Base-by-base conservation (phyloP, 768 basidiomycete species). In the Lactarius tabidus region DNA sequence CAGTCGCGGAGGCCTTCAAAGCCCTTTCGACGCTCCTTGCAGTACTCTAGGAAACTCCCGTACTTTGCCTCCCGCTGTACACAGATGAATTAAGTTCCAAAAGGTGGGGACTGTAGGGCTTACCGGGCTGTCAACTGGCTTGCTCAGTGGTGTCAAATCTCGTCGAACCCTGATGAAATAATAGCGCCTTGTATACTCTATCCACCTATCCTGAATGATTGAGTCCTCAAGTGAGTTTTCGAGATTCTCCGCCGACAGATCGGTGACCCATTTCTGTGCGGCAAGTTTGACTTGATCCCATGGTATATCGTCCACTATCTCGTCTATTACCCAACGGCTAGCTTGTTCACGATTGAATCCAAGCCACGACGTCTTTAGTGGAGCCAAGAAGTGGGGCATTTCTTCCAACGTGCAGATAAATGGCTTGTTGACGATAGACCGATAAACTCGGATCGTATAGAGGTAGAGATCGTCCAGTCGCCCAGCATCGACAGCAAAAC, bases 121-220 rank as follows among this genome's bases (percentile, higher is more conserved):
- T 74, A 91, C 89, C 36, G 79, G 76, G 64, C 85, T 85, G 71
- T 88, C 88, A 28, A 74, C 76, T 10, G 87, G 87, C 71, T 86
- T 86, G 74, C 88, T 89, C 65, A 88, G 73, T 33, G 93, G 92
- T 18, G 81, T 86, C 70, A 95, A 72, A 73, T 94, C 93, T 26
- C 70, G 76, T 58, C 91, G 79, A 36, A 92, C 73, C 51, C 73
- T 75, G 31, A 83, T 72, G 23, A 82, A 82, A 70, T 80, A 81
- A 72, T 88, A 92, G 53, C 90, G 81, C 65, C 87, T 79, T 2
- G 90, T 91, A 70, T 87, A 90, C 71, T 90, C 90, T n/a, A 84
- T 83, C 76, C 79, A 80, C 64, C 90, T 80, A 70, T 93, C 91
- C 74, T 91, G 89, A 38, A 95, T 77, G 26, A 94, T 77, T 29